Evolutionary conservation across 345 rosid genomes (phyloP), one percentile per base, ranked within the genome.

Genomic region (Ceriops decandra): DNA sequence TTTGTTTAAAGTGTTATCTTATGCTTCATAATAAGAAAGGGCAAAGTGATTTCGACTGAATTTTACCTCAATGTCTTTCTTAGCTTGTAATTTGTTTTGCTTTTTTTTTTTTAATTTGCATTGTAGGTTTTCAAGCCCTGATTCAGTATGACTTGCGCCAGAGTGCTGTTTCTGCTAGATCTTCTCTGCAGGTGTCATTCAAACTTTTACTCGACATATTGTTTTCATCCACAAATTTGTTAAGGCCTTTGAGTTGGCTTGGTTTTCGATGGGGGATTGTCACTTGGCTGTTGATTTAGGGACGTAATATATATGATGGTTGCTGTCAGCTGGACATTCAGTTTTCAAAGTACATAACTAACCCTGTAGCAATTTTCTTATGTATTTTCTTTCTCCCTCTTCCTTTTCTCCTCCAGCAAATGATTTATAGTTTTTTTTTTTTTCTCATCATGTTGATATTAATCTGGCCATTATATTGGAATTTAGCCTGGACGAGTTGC

Each of bases 271-370:
- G 51, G 24, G 64, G 54, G 27, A 24, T 52, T 58, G 53, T 54
- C 59, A n/a, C 63, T 47, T 67, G 38, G 24, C 57, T 68, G 35
- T 22, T 63, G 59, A 56, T 77, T 73, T 72, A 90, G 99, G 99
- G 96, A 42, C 96, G 97, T 49, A 95, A 95, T 81, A 95, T 95
- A 61, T 95, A 95, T 72, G 99, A 95, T 70, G 95, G 99, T 28
- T 88, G 99, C 83, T 95, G 97, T 72, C 96, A 95, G 81, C 82
- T 95, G 84, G 99, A 95, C 80, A 91, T 95, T 82, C 99, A 95
- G 71, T 95, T 80, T 77, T 95, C 97, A 51, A 95, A 90, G 99
- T 95, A 87, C n/a, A 90, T 73, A 52, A 64, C 62, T 21, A 56
- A 71, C 59, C 10, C 53, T 69, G 57, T 66, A 38, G 36, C 61